Conservation (phyloP, 352 stramenopile species). For the Elongisporangium undulatum region DNA sequence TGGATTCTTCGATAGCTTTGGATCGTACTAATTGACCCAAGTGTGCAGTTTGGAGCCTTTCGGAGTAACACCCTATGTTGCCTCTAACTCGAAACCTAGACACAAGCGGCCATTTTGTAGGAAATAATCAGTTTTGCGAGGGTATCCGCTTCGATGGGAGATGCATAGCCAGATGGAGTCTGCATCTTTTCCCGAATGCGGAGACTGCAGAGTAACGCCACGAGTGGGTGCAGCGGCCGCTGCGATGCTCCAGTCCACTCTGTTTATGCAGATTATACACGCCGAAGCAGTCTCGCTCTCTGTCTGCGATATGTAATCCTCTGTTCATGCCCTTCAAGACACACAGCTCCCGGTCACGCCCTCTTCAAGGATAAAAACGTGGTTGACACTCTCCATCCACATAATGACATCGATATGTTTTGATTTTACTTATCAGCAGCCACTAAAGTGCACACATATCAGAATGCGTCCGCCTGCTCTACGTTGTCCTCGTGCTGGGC, state of each 20-base stretch:
- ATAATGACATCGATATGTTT: background rate
- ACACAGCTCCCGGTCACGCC: no score
- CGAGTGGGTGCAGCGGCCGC: no score
- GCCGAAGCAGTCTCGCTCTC: background rate
- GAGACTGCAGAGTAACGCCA: no score
- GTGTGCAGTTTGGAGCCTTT: background rate
- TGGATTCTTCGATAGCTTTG: background rate
- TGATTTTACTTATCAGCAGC: background rate
- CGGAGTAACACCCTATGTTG: background rate
- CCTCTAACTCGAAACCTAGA: background rate
- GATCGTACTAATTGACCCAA: background rate
- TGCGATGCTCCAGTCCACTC: background rate
- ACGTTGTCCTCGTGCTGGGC: conserved; percentile 61
- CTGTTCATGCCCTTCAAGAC: background rate
- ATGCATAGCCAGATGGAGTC: background rate
- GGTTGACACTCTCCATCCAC: background rate
- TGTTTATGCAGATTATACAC: background rate
- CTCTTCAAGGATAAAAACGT: background rate
- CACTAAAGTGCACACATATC: background rate
- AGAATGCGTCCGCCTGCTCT: conserved; percentile 2
- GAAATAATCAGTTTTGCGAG: background rate
- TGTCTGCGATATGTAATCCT: background rate
- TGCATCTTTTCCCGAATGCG: background rate
- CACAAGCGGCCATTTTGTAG: background rate
- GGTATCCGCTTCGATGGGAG: background rate